phyloP scores from a whole-genome alignment of 495 filamentous ascomycete species.

The Hyaloscypha finlandica region DNA sequence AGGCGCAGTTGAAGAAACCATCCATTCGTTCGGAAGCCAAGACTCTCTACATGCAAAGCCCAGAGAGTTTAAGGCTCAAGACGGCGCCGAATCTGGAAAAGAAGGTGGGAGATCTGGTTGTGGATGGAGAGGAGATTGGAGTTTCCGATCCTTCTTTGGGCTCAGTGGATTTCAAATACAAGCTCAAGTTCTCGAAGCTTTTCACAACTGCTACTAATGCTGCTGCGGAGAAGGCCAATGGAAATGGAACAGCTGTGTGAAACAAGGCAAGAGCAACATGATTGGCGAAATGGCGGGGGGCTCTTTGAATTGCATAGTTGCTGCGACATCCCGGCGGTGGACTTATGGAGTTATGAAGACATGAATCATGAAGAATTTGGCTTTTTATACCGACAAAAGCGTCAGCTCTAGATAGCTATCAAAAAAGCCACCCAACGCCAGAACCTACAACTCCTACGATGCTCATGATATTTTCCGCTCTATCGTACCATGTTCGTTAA shows the following conservation, averaged over 20 bases:
- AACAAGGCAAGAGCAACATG: background rate
- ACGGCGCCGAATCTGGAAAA: constrained; percentile 80
- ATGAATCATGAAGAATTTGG: constrained; percentile 6
- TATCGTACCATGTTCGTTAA: constrained; percentile 42
- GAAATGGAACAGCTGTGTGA: background rate
- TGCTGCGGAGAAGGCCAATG: background rate
- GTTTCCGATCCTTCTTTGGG: constrained; percentile 83
- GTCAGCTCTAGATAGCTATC: constrained; percentile 19
- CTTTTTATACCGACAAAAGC: constrained; percentile 7
- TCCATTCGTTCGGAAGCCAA: constrained; percentile 78
- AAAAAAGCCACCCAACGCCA: constrained; percentile 27
- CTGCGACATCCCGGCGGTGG: background rate
- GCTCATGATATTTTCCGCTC: constrained; percentile 6
- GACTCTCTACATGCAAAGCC: constrained; percentile 87
- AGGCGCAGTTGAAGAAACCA: constrained; percentile 88
- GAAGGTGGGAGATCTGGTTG: constrained; percentile 49
- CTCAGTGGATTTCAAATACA: constrained; percentile 70
- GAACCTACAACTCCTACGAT: constrained; percentile 28
- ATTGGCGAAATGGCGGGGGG: background rate
- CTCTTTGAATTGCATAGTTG: background rate
- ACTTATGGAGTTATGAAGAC: constrained; percentile 2
- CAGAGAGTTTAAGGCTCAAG: constrained; percentile 75
- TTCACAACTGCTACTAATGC: constrained; percentile 8
- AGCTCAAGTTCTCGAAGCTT: constrained; percentile 47
- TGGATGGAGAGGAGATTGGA: constrained; percentile 54